phyloP scores from a whole-genome alignment of 2,329 filamentous ascomycete species.

The Diplodia mutila region DNA sequence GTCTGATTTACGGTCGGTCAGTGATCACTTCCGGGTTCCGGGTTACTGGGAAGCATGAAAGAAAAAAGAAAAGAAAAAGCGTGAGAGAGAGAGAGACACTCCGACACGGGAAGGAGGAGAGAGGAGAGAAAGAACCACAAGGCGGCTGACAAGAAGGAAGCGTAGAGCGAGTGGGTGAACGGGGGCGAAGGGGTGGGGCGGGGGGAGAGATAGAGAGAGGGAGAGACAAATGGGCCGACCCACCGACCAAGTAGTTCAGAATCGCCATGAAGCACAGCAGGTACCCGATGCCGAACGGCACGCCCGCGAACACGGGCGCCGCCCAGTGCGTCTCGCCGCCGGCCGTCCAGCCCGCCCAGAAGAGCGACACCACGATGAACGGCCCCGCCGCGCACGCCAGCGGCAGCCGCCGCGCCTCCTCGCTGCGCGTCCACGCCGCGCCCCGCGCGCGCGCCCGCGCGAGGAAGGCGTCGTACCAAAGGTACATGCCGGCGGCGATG shows the following conservation, averaged over 20 bases:
- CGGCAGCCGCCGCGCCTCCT: conserved; percentile 71
- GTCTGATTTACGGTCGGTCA: too few relatives aligned
- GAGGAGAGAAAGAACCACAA: too few relatives aligned
- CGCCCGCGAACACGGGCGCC: conserved; percentile 46
- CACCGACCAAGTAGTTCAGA: conserved; percentile 61
- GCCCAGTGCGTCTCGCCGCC: conserved; percentile 47
- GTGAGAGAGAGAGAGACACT: too few relatives aligned
- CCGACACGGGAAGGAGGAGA: too few relatives aligned
- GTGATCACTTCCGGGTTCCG: too few relatives aligned
- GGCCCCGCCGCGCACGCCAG: conserved; percentile 73
- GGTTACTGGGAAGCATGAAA: too few relatives aligned
- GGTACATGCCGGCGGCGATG: conserved; percentile 64
- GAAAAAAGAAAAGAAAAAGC: too few relatives aligned
- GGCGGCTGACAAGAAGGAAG: too few relatives aligned
- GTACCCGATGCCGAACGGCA: conserved; percentile 52
- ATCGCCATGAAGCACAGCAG: conserved; percentile 56
- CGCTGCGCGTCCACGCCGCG: conserved; percentile 62
- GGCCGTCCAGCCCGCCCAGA: conserved; percentile 52
- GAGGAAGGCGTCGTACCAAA: conserved; percentile 66
- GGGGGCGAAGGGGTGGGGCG: not conserved
- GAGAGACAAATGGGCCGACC: not conserved
- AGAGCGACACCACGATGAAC: conserved; percentile 50
- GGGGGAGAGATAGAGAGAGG: too few relatives aligned
- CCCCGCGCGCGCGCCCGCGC: conserved; percentile 52
- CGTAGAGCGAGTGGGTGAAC: too few relatives aligned